Evolutionary conservation across 495 filamentous ascomycete genomes (phyloP).

Genomic region (Hypoxylon cercidicola): DNA sequence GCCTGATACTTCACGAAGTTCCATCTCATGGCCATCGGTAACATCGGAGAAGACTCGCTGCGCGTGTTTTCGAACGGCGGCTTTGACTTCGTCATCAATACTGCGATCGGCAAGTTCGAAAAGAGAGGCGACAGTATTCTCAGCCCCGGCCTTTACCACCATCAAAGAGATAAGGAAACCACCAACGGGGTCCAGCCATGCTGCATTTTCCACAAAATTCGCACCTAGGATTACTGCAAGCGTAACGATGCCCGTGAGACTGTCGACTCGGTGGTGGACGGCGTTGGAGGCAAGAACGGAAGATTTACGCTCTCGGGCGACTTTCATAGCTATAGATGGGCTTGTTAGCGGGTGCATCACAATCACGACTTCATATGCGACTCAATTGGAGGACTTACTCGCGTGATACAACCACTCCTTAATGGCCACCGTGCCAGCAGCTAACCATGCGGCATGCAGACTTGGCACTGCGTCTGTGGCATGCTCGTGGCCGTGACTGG

Average conservation of each 20-base stretch:
- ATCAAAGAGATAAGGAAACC: constrained; percentile 89
- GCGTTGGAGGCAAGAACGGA: constrained; percentile 98
- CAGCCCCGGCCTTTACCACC: constrained; percentile 90
- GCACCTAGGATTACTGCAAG: constrained; percentile 86
- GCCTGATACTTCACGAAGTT: constrained; percentile 78
- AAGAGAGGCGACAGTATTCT: constrained; percentile 82
- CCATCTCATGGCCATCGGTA: constrained; percentile 60
- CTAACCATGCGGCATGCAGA: constrained; percentile 94
- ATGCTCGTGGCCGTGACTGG: constrained; percentile 70
- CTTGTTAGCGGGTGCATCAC: constrained; percentile 20
- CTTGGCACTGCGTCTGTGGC: constrained; percentile 74
- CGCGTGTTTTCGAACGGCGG: constrained; percentile 71
- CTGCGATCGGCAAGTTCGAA: constrained; percentile 90
- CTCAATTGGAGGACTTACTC: constrained; percentile 68
- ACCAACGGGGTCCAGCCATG: constrained; percentile 95
- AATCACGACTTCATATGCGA: not conserved
- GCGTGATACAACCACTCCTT: constrained; percentile 98
- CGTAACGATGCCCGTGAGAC: constrained; percentile 91
- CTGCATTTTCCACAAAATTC: constrained; percentile 82
- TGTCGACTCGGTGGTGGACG: constrained; percentile 95
- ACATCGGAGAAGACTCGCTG: constrained; percentile 65
- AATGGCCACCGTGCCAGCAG: constrained; percentile 86
- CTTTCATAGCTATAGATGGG: constrained; percentile 80
- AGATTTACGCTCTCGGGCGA: constrained; percentile 92
- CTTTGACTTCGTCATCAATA: constrained; percentile 83